Evolutionary conservation across 257 asterid genomes (phyloP).

Genomic region (Linderniella brevidens): DNA sequence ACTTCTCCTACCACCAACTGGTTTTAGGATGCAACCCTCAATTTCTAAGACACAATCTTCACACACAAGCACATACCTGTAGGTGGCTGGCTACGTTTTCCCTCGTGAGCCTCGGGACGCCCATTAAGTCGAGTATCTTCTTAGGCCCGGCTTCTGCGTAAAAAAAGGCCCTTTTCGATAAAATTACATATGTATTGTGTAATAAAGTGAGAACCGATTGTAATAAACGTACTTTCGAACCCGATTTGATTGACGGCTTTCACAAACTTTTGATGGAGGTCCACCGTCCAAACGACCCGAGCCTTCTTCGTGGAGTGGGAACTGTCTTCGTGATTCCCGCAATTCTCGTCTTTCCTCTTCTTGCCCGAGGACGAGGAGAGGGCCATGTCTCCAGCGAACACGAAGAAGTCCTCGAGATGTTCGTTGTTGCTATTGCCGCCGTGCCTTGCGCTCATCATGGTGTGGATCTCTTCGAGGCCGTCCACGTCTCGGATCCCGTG

Average conservation of each 20-base stretch:
- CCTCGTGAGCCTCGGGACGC: slow-evolving; percentile 72
- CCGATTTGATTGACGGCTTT: slow-evolving; percentile 85
- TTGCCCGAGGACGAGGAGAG: slow-evolving; percentile 17
- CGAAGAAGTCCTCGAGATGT: slow-evolving; percentile 30
- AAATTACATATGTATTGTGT: not conserved
- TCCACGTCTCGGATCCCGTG: slow-evolving; percentile 74
- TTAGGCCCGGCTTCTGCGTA: slow-evolving; percentile 78
- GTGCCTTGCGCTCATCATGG: slow-evolving; percentile 13
- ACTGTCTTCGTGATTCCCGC: slow-evolving; percentile 37
- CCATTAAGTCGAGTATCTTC: slow-evolving; percentile 85
- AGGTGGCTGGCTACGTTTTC: slow-evolving; percentile 91
- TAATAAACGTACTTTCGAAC: slow-evolving; percentile 40
- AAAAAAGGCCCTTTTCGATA: not conserved
- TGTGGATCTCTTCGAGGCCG: slow-evolving; percentile 21
- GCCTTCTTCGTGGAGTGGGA: slow-evolving; percentile 49
- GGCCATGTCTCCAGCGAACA: slow-evolving; percentile 25
- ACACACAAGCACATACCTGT: slow-evolving; percentile 32
- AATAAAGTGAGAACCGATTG: not conserved
- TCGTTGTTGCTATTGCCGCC: slow-evolving; percentile 11
- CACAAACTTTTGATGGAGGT: slow-evolving; percentile 90
- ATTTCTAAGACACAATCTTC: too few species aligned
- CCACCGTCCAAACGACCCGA: slow-evolving; percentile 83
- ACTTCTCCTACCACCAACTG: too few species aligned
- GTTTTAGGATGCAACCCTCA: too few species aligned
- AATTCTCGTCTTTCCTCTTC: slow-evolving; percentile 45